Base-by-base conservation (phyloP, 768 basidiomycete genomes). In the Phaeolepiota aurea region DNA sequence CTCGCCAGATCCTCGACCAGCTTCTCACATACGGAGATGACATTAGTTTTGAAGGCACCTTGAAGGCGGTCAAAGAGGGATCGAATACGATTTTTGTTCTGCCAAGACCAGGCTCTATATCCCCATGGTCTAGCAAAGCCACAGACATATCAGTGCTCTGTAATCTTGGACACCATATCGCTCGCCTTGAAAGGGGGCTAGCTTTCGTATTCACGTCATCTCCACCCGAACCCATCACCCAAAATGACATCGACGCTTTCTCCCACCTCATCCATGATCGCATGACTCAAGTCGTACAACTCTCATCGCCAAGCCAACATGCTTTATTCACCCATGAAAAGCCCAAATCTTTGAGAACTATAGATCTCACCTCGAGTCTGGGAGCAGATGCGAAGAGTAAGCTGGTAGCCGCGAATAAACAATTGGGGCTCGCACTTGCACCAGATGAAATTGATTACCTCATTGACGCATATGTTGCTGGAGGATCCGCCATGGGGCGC, bases 91-190 rank as follows among this genome's bases (percentile, higher is more conserved):
- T 79, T 31, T 94, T 79, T 56, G 79, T 96, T 30, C 64, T 86
- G 4, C 93, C 93, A 9, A 68, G 93, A 43, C 72, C 79, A 5
- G 93, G 94, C 3, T 92, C 93, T 3, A 84, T 98, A 52, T 97
- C 94, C 3, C 93, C 96, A 2, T 99, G 96, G 96, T 97, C 94
- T 3, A 94, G 88, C 62, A 99, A 99, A 64, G 94, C 96, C 2
- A 97, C 94, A 0, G 93, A 99, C 57, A 98, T 99, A 41, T 76
- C 93, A 15, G 65, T 64, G 5, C 77, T 97, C 39, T 99, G 96
- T 65, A 83, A 82, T 40, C 79, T 99, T 2, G 77, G 71, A 14
- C 56, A 61, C 2, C 68, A 79, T 40, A 64, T 99, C 39, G 76
- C 84, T 46, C 76, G 96, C 28, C 63, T 99, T 42, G 96, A 99